A percentile compares a stretch with the other conserved stretches of the same genome.
Evolutionary conservation across 768 basidiomycete genomes (phyloP).

Genomic region (Psilocybe azurescens): DNA sequence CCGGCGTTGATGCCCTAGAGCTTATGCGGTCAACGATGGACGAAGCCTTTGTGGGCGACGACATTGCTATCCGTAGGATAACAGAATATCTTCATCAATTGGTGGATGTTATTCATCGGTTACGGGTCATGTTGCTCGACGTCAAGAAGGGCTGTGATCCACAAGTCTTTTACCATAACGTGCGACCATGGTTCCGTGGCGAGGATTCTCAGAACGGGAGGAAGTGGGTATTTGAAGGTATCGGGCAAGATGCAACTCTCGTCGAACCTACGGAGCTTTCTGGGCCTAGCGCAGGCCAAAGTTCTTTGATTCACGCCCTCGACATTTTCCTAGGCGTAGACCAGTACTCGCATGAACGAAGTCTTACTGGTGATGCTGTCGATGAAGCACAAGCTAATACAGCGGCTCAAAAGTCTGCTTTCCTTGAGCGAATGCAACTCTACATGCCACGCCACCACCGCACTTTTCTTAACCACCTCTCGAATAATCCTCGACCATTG

Average conservation of each 20-base stretch:
- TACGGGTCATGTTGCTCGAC: conserved; percentile 62
- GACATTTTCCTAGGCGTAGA: conserved; percentile 78
- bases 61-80: conserved; percentile 65
- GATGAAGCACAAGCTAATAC: background rate
- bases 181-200: conserved; percentile 86
- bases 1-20: conserved; percentile 83
- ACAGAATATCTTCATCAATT: conserved; percentile 70
- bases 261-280: conserved; percentile 59
- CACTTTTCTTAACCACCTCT: conserved; percentile 74
- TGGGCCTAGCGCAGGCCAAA: conserved; percentile 86
- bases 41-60: conserved; percentile 83
- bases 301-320: conserved; percentile 74
- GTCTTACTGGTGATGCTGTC: conserved; percentile 20
- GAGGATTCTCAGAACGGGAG: conserved; percentile 52
- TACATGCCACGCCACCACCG: conserved; percentile 89
- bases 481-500: conserved; percentile 61
- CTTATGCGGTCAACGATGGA: conserved; percentile 88
- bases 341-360: conserved; percentile 39
- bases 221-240: conserved; percentile 66
- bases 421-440: conserved; percentile 74
- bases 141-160: conserved; percentile 79
- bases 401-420: conserved; percentile 34
- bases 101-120: conserved; percentile 64
- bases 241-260: conserved; percentile 50
- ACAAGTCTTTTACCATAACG: conserved; percentile 67